phyloP scores from a whole-genome alignment of 495 filamentous ascomycete genomes.

The Sordaria brevicollis region DNA sequence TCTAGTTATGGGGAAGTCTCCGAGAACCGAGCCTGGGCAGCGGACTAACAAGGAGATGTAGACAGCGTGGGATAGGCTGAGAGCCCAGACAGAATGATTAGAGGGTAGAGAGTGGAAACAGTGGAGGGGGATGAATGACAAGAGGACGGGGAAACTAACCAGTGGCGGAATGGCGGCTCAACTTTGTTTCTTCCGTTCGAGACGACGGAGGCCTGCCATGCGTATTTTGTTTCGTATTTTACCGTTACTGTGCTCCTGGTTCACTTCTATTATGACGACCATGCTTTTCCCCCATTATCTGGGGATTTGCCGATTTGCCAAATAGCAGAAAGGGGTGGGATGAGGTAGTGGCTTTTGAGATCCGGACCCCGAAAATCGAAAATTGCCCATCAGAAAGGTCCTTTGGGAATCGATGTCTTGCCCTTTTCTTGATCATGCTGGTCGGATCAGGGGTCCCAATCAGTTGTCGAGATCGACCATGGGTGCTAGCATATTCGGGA shows the following conservation, averaged over 20 bases:
- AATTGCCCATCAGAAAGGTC: not conserved
- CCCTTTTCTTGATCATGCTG: not conserved
- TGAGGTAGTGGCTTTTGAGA: not conserved
- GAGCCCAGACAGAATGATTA: not conserved
- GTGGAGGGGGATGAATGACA: not conserved
- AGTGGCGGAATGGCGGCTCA: not conserved
- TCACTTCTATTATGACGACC: not conserved
- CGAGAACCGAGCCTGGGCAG: not conserved
- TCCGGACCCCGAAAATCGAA: not conserved
- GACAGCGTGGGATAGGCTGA: not conserved
- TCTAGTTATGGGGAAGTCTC: not conserved
- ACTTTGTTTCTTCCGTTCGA: not conserved
- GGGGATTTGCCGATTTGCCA: not conserved
- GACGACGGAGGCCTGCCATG: not conserved
- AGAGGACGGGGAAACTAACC: not conserved
- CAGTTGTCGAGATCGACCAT: not conserved
- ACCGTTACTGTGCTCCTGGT: not conserved
- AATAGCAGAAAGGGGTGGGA: not conserved
- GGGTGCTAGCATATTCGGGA: not conserved
- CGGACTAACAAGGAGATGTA: not conserved
- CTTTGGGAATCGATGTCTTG: not conserved
- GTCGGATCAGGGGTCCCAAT: not conserved
- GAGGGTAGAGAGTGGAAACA: not conserved
- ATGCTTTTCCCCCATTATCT: not conserved
- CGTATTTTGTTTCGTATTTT: not conserved